Percentiles rank a stretch among this genome's conserved stretches.
Evolutionary conservation across 805 yeast genomes (phyloP).

Genomic region (Maudiozyma barnettii): DNA sequence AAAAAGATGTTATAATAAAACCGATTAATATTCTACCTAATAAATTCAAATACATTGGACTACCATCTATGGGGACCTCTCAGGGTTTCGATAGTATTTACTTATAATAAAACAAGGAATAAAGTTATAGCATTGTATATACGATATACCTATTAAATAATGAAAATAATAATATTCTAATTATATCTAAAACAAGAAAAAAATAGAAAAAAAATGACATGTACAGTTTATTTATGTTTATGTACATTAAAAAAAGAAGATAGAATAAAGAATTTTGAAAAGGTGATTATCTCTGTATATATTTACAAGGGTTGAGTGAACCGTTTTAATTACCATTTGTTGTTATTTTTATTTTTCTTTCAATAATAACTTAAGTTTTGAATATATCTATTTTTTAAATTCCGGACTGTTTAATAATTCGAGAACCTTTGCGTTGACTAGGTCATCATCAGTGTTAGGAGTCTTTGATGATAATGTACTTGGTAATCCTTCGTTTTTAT

Average conservation of each 20-base stretch:
- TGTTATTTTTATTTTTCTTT: too few species aligned
- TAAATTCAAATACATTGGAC: background rate
- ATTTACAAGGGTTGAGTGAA: background rate
- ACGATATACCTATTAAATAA: too few species aligned
- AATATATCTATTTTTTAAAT: slow-evolving; percentile 38
- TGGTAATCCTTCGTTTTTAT: background rate
- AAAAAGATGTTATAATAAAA: background rate
- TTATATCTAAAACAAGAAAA: background rate
- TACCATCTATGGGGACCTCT: background rate
- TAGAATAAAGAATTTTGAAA: too few species aligned
- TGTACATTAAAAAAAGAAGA: background rate
- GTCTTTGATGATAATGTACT: background rate
- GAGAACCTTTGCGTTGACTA: slow-evolving; percentile 44
- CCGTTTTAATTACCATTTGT: background rate
- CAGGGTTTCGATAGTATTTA: background rate
- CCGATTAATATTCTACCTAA: background rate
- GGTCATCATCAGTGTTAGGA: slow-evolving; percentile 11
- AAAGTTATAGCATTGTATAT: too few species aligned
- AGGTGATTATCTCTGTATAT: background rate
- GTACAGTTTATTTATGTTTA: background rate
- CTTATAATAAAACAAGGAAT: too few species aligned
- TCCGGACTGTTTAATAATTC: slow-evolving; percentile 63
- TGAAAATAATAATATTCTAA: background rate
- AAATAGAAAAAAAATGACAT: background rate
- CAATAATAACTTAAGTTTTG: background rate